Conservation (phyloP, 305 asterid genomes). For the Solanum hybrid region DNA sequence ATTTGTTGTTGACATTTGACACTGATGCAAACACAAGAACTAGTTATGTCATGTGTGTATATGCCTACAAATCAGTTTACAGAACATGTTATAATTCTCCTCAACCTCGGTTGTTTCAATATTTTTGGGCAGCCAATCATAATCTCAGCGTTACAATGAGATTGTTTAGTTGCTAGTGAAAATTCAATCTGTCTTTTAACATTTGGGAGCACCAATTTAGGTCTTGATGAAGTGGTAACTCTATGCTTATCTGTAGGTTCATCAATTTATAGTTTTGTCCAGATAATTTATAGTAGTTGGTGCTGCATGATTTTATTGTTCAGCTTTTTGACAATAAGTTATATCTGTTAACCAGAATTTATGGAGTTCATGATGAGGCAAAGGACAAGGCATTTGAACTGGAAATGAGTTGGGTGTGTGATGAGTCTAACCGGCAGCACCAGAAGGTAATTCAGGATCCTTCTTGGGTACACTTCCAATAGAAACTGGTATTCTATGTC, state of each 20-base stretch:
- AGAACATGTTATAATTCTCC: background rate
- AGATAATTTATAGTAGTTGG: background rate
- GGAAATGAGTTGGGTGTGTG: conserved; percentile 98
- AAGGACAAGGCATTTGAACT: conserved; percentile 96
- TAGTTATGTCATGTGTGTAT: background rate
- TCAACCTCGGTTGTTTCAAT: background rate
- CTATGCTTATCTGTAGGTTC: background rate
- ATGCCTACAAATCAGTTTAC: background rate
- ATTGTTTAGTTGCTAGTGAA: background rate
- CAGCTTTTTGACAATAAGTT: background rate
- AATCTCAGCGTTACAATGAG: background rate
- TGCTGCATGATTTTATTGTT: background rate
- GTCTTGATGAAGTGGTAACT: background rate
- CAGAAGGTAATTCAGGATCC: conserved; percentile 51
- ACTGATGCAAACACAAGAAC: background rate
- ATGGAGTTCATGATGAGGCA: conserved; percentile 92
- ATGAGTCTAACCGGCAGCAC: conserved; percentile 85
- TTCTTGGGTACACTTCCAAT: background rate
- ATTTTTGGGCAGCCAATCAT: background rate
- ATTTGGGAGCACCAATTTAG: background rate
- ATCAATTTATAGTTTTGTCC: background rate
- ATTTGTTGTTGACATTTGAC: background rate
- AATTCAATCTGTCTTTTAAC: background rate
- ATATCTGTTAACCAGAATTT: conserved; percentile 42
- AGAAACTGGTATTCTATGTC: background rate